Evolutionary conservation across 2,329 filamentous ascomycete genomes (phyloP), one percentile per base, ranked within the genome.

Genomic region (Cladophialophora psammophila): DNA sequence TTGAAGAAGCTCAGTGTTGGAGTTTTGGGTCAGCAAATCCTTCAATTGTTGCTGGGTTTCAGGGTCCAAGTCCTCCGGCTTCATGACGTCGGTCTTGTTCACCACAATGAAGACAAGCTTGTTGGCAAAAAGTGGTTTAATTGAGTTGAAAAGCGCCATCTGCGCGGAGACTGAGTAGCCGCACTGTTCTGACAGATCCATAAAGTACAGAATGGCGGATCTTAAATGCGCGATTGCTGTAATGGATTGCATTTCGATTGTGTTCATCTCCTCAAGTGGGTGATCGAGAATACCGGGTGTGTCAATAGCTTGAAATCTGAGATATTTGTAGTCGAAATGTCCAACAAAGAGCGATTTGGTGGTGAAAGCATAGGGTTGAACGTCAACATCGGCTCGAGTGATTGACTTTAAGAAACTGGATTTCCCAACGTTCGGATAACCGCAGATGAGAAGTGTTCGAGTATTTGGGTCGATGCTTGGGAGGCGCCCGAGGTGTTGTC

Each of bases 381-480:
- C 92, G 77, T 97, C 94, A 64, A 97, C 94, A 83, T 99, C 95
- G 71, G 95, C 95, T 73, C 94, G 88, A 58, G 93, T 96, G 75
- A 98, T 90, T 77, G 90, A 95, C 81, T 90, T 91, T 77, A 99
- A 82, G 84, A 99, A 99, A 73, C 92, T 96, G 64, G 92, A 96
- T 84, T 99, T 99, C 80, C 95, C 94, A 70, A 96, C 93, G 76
- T 99, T 99, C 74, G 95, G 95, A 79, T 98, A 98, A 62, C 95
- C 95, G 80, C 94, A 97, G 74, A 99, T 97, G 72, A 99, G 86
- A 53, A 99, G 88, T 1, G 95, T 99, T 74, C 95, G 87, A 45
- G 95, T 99, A 78, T 97, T 99, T 65, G 95, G 95, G 79, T 99
- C 96, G 79, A 99, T 99, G n/a, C 94, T 90, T 4, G 95, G 96